Conservation (phyloP, 202 grass and related monocot species). For the Cymbopogon flexuosus region DNA sequence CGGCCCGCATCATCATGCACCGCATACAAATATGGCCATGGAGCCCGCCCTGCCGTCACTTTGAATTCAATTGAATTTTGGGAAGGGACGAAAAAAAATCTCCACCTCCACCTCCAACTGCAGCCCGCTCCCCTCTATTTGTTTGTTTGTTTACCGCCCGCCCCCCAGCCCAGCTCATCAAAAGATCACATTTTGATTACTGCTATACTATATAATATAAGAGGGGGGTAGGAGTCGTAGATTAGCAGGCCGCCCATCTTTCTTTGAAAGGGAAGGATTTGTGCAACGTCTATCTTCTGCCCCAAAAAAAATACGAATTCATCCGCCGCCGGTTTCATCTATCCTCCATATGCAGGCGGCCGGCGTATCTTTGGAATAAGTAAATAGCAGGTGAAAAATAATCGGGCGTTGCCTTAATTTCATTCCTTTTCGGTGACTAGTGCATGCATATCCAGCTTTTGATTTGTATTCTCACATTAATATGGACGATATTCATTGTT, state of each 20-base stretch:
- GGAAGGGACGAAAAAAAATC: not conserved
- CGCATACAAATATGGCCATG: slow-evolving; percentile 32
- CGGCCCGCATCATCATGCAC: slow-evolving; percentile 30
- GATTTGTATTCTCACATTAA: not conserved
- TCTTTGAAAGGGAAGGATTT: not conserved
- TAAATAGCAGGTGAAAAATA: not conserved
- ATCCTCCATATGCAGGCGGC: not conserved
- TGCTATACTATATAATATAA: not conserved
- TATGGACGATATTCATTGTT: not conserved
- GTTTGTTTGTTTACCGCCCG: not conserved
- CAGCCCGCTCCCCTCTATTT: not conserved
- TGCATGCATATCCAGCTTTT: slow-evolving; percentile 24
- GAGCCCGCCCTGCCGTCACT: slow-evolving; percentile 39
- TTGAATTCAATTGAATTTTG: slow-evolving; percentile 17
- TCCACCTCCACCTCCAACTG: not conserved
- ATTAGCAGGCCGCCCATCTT: slow-evolving; percentile 9
- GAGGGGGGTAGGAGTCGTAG: not conserved
- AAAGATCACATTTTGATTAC: slow-evolving; percentile 22
- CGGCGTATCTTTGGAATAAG: slow-evolving; percentile 22
- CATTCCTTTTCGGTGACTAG: slow-evolving; percentile 10
- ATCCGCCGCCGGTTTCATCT: not conserved
- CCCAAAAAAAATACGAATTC: not conserved
- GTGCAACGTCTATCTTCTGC: not conserved
- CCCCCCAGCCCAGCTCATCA: not conserved
- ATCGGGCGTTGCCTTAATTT: slow-evolving; percentile 32